Percentiles rank a stretch among this genome's conserved stretches.
These are phyloP conservation scores for Nemania abortiva DNA, from an alignment of 2,329 filamentous ascomycete species.

Conservation along the genomic window DNA sequence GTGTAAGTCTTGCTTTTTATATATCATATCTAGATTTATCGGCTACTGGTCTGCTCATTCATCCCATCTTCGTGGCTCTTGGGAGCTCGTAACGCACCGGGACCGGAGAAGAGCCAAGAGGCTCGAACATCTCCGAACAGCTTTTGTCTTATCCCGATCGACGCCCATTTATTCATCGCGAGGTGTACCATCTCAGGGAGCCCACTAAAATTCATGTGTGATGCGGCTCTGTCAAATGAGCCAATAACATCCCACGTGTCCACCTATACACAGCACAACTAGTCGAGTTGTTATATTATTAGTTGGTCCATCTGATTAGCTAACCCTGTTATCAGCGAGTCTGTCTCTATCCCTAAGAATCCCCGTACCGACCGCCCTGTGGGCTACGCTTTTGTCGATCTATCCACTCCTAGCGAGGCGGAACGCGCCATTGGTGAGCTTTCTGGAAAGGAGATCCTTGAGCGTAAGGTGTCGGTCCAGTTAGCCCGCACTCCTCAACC, in stretches of 20 bases:
- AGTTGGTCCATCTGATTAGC: conserved; percentile 8
- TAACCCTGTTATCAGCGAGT: conserved; percentile 76
- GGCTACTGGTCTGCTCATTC: neutral
- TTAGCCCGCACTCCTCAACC: conserved; percentile 97
- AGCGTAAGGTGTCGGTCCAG: conserved; percentile 99
- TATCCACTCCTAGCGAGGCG: conserved; percentile 93
- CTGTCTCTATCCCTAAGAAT: conserved; percentile 99
- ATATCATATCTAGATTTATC: neutral
- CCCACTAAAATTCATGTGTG: neutral
- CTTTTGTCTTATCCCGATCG: neutral
- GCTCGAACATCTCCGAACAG: neutral
- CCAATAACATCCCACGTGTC: neutral
- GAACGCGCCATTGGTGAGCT: conserved; percentile 95
- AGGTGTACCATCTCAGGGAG: too few species aligned
- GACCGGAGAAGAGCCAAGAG: neutral
- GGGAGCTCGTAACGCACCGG: neutral
- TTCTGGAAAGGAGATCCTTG: conserved; percentile 96
- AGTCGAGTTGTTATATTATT: neutral
- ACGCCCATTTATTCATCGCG: neutral
- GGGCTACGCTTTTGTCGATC: conserved; percentile 98
- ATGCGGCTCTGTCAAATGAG: neutral
- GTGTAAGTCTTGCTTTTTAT: conserved; percentile 76
- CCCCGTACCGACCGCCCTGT: conserved; percentile 98
- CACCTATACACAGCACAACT: neutral
- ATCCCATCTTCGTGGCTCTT: neutral